Conservation (phyloP, 768 basidiomycete genomes). For the Suillus cothurnatus region DNA sequence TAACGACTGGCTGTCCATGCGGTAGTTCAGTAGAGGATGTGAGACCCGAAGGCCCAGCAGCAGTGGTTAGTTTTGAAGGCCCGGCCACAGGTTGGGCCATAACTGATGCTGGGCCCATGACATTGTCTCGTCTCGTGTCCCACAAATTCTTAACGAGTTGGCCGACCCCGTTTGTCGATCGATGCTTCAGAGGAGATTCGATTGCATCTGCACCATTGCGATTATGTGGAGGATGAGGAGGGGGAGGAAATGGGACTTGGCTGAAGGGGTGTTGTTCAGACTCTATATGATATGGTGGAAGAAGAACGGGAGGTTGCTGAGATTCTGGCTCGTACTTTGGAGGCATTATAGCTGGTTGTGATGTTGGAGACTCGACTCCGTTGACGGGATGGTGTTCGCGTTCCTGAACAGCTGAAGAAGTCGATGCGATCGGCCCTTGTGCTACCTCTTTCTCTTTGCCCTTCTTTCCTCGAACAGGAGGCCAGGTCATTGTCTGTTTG, state of each 20-base stretch:
- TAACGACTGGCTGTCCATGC: too few species aligned
- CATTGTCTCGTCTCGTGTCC: neutral
- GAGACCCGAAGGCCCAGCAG: neutral
- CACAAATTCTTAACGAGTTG: neutral
- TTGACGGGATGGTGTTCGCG: neutral
- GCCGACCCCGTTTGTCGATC: neutral
- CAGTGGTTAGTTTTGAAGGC: neutral
- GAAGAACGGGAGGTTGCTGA: neutral
- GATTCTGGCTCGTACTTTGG: neutral
- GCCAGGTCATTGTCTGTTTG: neutral
- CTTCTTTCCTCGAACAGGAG: neutral
- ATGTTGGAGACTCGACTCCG: neutral
- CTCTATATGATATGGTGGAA: neutral
- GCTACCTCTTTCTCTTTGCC: neutral
- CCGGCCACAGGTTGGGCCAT: neutral
- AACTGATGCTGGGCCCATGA: neutral
- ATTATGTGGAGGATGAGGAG: neutral
- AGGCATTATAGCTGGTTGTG: neutral
- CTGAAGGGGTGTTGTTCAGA: constrained; percentile 15
- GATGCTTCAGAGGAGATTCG: constrained; percentile 7
- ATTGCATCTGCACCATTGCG: neutral
- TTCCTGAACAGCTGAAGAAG: neutral
- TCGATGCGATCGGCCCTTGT: neutral
- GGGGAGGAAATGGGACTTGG: constrained; percentile 2
- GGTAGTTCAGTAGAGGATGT: neutral